A percentile compares a stretch with the other conserved stretches of the same genome.
phyloP scores from a whole-genome alignment of 441 rosid genomes.

The Mallotus japonicus region DNA sequence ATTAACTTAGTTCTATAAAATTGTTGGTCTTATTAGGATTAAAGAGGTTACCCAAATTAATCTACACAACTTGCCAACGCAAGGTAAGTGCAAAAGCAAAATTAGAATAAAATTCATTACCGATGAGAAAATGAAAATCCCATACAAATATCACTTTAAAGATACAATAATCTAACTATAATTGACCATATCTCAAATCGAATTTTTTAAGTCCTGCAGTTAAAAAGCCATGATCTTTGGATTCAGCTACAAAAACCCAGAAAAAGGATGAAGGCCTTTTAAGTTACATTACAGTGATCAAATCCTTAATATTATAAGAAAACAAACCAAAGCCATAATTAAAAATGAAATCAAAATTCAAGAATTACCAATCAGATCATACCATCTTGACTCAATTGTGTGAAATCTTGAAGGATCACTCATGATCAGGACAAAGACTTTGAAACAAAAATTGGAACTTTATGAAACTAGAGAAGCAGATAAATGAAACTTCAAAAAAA shows the following conservation, averaged over 20 bases:
- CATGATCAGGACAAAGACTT: background rate
- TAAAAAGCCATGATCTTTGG: background rate
- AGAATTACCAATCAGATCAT: constrained; percentile 6
- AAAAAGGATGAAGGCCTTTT: background rate
- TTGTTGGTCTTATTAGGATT: background rate
- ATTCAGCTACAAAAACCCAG: background rate
- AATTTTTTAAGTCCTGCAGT: constrained; percentile 5
- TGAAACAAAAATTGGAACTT: background rate
- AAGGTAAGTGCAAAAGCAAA: no score
- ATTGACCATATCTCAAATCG: background rate
- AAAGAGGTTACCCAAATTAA: background rate
- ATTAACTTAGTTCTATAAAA: no score
- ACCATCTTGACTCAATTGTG: background rate
- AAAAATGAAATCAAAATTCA: constrained; percentile 4
- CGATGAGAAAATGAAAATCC: background rate
- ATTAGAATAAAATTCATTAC: background rate
- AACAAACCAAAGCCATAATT: no score
- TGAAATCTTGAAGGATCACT: no score
- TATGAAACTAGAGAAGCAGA: background rate
- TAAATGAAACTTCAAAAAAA: no score
- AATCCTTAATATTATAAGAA: constrained; percentile 6
- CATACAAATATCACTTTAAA: background rate
- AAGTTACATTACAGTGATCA: constrained; percentile 1
- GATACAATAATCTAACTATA: background rate
- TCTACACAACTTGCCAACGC: no score